A percentile compares a stretch with the other conserved stretches of the same genome.
Evolutionary conservation across 176 grass and related monocot genomes (phyloP).

Genomic region (Oryza meridionalis): DNA sequence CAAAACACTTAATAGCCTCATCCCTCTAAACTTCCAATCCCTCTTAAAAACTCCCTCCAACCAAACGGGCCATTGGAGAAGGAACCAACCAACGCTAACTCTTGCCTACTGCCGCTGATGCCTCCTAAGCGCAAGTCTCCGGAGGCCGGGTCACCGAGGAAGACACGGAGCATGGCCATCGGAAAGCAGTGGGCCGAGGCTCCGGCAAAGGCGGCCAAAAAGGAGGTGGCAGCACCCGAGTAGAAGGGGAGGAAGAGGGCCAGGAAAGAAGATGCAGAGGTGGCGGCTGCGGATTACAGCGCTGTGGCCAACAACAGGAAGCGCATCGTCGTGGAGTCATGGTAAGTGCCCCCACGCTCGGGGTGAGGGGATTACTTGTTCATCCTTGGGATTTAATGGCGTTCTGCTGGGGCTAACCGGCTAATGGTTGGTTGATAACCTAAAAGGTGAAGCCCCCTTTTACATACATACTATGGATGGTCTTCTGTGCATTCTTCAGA

Average conservation of each 20-base stretch:
- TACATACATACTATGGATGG: neutral
- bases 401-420: neutral
- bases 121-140: conserved; percentile 53
- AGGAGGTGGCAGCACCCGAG: neutral
- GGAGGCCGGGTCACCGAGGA: conserved; percentile 38
- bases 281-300: neutral
- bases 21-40: too few species aligned
- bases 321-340: conserved; percentile 54
- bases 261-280: conserved; percentile 21
- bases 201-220: conserved; percentile 8
- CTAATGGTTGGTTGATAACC: too few species aligned
- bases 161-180: conserved; percentile 49
- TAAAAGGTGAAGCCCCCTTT: neutral
- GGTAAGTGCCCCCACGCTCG: conserved; percentile 22
- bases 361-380: neutral
- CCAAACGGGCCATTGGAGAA: neutral
- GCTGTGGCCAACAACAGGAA: conserved; percentile 1
- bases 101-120: conserved; percentile 18
- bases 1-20: too few species aligned
- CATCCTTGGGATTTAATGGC: neutral
- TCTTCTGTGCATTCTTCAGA: neutral
- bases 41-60: too few species aligned
- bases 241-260: conserved; percentile 35
- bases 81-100: too few species aligned
- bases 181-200: conserved; percentile 33